Conservation (phyloP, 345 rosid species). For the Hirschfeldia incana region DNA sequence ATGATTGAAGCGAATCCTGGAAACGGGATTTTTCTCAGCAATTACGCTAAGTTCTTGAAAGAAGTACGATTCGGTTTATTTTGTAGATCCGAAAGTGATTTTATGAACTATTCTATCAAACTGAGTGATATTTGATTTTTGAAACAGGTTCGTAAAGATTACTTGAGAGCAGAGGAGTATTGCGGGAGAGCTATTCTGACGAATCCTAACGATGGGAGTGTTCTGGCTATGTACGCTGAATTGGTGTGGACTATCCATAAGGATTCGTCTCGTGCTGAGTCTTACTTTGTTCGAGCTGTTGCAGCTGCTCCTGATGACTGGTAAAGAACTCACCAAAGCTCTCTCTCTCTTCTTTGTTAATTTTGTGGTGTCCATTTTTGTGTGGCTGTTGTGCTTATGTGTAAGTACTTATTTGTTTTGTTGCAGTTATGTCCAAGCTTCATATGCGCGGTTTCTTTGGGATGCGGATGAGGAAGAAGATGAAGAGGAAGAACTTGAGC, state of each 20-base stretch:
- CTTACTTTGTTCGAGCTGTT: constrained; percentile 78
- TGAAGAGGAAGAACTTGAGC: constrained; percentile 15
- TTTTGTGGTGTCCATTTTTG: not conserved
- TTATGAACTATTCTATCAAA: not conserved
- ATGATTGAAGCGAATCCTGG: constrained; percentile 91
- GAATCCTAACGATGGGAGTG: constrained; percentile 67
- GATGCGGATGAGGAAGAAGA: constrained; percentile 74
- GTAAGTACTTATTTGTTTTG: constrained; percentile 6
- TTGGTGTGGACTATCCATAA: constrained; percentile 71
- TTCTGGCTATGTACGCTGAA: constrained; percentile 80
- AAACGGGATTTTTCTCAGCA: constrained; percentile 70
- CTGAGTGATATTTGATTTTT: not conserved
- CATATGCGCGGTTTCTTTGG: constrained; percentile 89
- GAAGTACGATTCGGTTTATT: constrained; percentile 44
- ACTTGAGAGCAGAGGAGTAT: constrained; percentile 73
- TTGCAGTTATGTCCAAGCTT: constrained; percentile 83
- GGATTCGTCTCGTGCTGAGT: constrained; percentile 72
- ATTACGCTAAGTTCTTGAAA: constrained; percentile 85
- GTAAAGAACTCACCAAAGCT: constrained; percentile 40
- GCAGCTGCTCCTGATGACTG: constrained; percentile 81
- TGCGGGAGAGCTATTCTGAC: constrained; percentile 75
- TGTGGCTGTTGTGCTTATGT: not conserved
- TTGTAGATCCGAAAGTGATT: not conserved
- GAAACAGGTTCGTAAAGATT: constrained; percentile 66
- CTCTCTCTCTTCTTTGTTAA: not conserved